Evolutionary conservation across 495 filamentous ascomycete genomes (phyloP).

Genomic region (Podospora appendiculata): DNA sequence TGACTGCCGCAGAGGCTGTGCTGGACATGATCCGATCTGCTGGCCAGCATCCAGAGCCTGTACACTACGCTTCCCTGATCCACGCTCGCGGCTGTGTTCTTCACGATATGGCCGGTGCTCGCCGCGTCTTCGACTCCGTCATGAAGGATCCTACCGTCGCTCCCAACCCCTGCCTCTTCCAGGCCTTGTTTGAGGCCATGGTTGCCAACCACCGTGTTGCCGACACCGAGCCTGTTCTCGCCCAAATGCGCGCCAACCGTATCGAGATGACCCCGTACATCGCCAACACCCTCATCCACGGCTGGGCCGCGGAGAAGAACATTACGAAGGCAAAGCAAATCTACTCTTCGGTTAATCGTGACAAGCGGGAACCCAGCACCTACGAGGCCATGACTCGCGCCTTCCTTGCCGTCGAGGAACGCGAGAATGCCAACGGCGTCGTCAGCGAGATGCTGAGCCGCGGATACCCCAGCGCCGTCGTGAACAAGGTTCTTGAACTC

Average conservation of each 20-base stretch:
- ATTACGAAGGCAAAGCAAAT: conserved; percentile 71
- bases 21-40: conserved; percentile 68
- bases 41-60: conserved; percentile 74
- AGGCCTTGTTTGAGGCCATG: conserved; percentile 92
- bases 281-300: conserved; percentile 97
- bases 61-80: conserved; percentile 91
- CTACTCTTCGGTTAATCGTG: conserved; percentile 63
- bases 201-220: conserved; percentile 84
- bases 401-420: conserved; percentile 75
- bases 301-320: conserved; percentile 82
- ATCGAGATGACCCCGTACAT: conserved; percentile 95
- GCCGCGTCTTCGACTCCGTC: conserved; percentile 71
- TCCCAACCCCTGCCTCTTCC: conserved; percentile 81
- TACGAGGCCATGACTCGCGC: conserved; percentile 98
- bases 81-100: conserved; percentile 93
- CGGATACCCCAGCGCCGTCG: conserved; percentile 86
- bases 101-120: conserved; percentile 81
- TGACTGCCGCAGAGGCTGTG: conserved; percentile 80
- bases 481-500: conserved; percentile 83
- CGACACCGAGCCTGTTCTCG: conserved; percentile 65
- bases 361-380: conserved; percentile 90
- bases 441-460: conserved; percentile 86
- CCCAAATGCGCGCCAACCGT: conserved; percentile 59
- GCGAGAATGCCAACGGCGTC: conserved; percentile 60
- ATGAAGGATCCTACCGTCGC: conserved; percentile 56